Conservation (phyloP, 176 grass and related monocot genomes). For the Melocanna baccifera region DNA sequence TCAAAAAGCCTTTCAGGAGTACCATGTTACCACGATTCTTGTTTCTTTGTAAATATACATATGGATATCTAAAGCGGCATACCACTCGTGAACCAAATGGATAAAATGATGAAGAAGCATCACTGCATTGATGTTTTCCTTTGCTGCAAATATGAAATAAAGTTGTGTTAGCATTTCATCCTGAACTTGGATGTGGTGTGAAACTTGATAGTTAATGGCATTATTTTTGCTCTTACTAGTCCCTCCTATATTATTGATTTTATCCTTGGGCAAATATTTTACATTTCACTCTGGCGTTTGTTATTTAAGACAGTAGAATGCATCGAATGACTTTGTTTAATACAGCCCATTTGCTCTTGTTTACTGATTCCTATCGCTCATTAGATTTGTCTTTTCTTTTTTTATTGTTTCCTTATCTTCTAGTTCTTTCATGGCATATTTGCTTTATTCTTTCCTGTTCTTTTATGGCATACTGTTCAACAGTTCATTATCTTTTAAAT, state of each 20-base stretch:
- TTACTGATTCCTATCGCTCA: slow-evolving; percentile 2
- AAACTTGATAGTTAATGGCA: background rate
- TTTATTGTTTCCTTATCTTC: background rate
- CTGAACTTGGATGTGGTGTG: background rate
- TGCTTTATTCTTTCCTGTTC: background rate
- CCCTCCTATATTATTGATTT: background rate
- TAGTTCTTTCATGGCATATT: slow-evolving; percentile 5
- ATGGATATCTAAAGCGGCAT: background rate
- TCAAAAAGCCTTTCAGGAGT: slow-evolving; percentile 16
- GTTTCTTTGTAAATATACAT: slow-evolving; percentile 12
- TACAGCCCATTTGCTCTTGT: slow-evolving; percentile 7
- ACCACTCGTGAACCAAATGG: background rate
- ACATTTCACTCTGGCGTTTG: background rate
- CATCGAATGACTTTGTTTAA: slow-evolving; percentile 1
- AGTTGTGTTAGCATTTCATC: slow-evolving; percentile 6
- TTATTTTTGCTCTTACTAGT: background rate
- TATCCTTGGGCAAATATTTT: background rate
- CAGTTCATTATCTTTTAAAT: slow-evolving; percentile 12
- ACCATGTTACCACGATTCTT: background rate
- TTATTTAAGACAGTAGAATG: background rate
- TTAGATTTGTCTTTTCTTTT: background rate
- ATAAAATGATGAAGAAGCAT: slow-evolving; percentile 7
- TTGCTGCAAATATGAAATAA: slow-evolving; percentile 8
- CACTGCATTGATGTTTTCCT: background rate
- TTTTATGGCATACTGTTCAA: slow-evolving; percentile 1